A percentile compares a stretch with the other conserved stretches of the same genome.
Conservation (phyloP, 257 asterid genomes). For the Euphrasia confusa region DNA sequence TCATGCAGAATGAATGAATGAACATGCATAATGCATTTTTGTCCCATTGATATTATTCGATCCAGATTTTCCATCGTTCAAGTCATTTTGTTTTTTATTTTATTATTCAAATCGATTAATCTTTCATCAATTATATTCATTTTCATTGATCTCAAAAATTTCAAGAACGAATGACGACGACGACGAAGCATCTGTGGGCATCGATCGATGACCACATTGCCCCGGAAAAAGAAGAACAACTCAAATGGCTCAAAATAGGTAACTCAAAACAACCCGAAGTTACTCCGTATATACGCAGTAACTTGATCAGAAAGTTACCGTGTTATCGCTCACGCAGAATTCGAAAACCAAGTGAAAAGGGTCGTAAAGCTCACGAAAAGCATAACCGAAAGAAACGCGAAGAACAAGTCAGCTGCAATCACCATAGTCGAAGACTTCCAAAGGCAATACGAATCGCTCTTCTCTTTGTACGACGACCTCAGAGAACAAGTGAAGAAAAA, state of each 20-base stretch:
- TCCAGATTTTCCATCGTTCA: too few relatives aligned
- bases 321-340: conserved; percentile 50
- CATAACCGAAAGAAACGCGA: conserved; percentile 53
- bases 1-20: too few relatives aligned
- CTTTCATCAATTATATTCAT: too few relatives aligned
- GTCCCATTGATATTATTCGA: not conserved
- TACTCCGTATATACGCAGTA: too few relatives aligned
- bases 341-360: conserved; percentile 49
- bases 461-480: conserved; percentile 51
- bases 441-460: conserved; percentile 54
- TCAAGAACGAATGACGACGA: conserved; percentile 23
- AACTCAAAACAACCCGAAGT: not conserved
- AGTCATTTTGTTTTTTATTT: too few relatives aligned
- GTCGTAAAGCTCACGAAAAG: conserved; percentile 46
- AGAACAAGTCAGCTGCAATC: conserved; percentile 48
- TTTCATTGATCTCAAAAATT: too few relatives aligned
- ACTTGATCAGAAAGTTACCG: too few relatives aligned
- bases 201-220: conserved; percentile 48
- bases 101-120: too few relatives aligned
- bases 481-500: conserved; percentile 50
- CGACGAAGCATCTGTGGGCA: conserved; percentile 47
- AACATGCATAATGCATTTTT: too few relatives aligned
- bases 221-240: conserved; percentile 58
- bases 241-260: conserved; percentile 68
- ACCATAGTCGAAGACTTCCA: conserved; percentile 63